Percentiles rank a stretch among this genome's conserved stretches.
Conservation (phyloP, 164 flowering plant species). For the Sextonia rubra region DNA sequence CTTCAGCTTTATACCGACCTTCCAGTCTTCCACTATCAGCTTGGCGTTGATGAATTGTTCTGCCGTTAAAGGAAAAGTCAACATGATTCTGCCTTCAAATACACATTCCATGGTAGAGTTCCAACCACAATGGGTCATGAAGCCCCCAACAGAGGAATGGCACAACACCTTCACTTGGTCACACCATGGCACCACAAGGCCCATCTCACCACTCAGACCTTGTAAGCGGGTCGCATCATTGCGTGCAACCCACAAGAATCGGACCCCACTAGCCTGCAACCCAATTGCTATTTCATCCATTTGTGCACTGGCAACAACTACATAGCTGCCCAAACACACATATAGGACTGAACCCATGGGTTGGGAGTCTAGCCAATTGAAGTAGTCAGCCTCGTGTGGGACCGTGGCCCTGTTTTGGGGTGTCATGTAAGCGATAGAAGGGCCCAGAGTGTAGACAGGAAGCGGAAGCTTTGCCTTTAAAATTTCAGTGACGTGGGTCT, state of each 20-base stretch:
- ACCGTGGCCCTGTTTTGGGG: not conserved
- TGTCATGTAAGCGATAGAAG: constrained; percentile 33
- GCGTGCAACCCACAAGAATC: constrained; percentile 43
- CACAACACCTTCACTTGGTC: constrained; percentile 56
- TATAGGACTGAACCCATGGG: constrained; percentile 37
- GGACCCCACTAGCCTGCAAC: constrained; percentile 25
- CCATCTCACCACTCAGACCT: constrained; percentile 29
- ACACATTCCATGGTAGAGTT: constrained; percentile 50
- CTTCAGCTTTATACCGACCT: constrained; percentile 41
- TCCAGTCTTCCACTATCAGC: constrained; percentile 56
- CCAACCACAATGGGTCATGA: constrained; percentile 72
- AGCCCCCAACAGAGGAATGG: constrained; percentile 61
- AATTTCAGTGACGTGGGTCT: constrained; percentile 26
- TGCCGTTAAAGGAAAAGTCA: constrained; percentile 39
- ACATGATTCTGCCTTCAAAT: constrained; percentile 50
- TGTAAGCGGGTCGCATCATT: constrained; percentile 21
- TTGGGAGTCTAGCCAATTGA: constrained; percentile 44
- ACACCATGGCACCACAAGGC: constrained; percentile 63
- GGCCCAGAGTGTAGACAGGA: constrained; percentile 45
- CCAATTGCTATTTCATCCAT: constrained; percentile 36
- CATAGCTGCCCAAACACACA: constrained; percentile 44
- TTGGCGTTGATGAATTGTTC: constrained; percentile 47
- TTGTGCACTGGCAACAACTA: constrained; percentile 27
- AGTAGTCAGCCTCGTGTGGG: constrained; percentile 12
- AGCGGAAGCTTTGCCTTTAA: constrained; percentile 23